Conservation (phyloP, 352 stramenopile species). For the Phytopythium cucurbitacearum region DNA sequence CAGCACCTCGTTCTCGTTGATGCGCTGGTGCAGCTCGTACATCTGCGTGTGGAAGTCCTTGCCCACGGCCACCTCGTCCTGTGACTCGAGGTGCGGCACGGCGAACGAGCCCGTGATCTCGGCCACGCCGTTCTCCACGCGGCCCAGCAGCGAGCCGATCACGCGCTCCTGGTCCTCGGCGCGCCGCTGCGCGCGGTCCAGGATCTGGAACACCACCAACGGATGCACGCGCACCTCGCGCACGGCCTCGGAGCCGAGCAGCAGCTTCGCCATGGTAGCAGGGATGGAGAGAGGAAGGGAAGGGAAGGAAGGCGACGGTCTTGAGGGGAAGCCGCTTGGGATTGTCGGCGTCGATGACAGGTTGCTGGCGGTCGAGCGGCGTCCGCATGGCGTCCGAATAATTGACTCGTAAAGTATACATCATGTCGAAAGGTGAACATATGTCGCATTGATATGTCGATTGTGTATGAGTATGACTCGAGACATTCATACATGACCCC, state of each 20-base stretch:
- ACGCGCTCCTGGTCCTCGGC: constrained; percentile 92
- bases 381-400: too few species aligned
- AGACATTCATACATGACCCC: too few species aligned
- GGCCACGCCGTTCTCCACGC: constrained; percentile 77
- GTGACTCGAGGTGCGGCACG: constrained; percentile 95
- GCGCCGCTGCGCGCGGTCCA: constrained; percentile 95
- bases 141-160: constrained; percentile 96
- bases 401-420: too few species aligned
- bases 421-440: too few species aligned
- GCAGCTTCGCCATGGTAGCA: constrained; percentile 28
- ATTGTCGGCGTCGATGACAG: background rate
- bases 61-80: constrained; percentile 95
- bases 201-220: constrained; percentile 95
- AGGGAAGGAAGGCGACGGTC: background rate
- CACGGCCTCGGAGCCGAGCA: constrained; percentile 80
- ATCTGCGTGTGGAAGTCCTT: constrained; percentile 98
- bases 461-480: too few species aligned
- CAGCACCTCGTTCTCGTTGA: constrained; percentile 94
- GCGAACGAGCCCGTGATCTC: constrained; percentile 96
- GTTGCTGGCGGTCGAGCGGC: too few species aligned
- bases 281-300: background rate
- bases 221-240: constrained; percentile 90
- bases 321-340: background rate
- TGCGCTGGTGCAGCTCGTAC: constrained; percentile 92
- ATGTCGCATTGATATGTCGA: too few species aligned